phyloP scores from a whole-genome alignment of 306 rosid genomes.

The Vicia villosa region DNA sequence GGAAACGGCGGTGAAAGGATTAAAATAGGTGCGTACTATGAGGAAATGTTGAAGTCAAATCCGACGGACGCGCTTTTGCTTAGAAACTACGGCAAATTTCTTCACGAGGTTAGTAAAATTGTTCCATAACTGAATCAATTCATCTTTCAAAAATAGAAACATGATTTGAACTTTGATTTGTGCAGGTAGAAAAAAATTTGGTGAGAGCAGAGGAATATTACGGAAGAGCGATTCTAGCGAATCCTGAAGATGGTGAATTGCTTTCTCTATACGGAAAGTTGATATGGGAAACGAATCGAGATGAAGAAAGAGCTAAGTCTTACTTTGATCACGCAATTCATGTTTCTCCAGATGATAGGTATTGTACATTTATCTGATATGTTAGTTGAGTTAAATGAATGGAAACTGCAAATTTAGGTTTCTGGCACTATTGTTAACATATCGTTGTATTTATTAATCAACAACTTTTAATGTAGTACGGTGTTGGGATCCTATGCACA shows the following conservation, averaged over 20 bases:
- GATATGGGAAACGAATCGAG: slow-evolving; percentile 77
- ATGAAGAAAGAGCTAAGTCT: slow-evolving; percentile 60
- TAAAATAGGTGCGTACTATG: slow-evolving; percentile 69
- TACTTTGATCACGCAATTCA: slow-evolving; percentile 72
- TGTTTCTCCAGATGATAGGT: slow-evolving; percentile 73
- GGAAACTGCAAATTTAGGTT: no score
- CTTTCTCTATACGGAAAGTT: slow-evolving; percentile 69
- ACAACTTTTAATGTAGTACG: slow-evolving; percentile 40
- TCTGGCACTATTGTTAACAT: no score
- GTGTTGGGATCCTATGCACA: slow-evolving; percentile 73
- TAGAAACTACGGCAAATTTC: slow-evolving; percentile 78
- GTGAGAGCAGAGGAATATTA: slow-evolving; percentile 75
- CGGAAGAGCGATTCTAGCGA: slow-evolving; percentile 75
- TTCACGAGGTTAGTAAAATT: slow-evolving; percentile 63
- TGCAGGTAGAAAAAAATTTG: slow-evolving; percentile 56
- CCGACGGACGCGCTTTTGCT: slow-evolving; percentile 79
- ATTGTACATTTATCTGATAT: not conserved
- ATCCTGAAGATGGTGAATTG: slow-evolving; percentile 77
- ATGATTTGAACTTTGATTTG: slow-evolving; percentile 22
- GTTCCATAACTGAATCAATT: not conserved
- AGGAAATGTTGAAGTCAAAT: slow-evolving; percentile 63
- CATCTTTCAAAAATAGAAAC: not conserved
- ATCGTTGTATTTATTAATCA: no score
- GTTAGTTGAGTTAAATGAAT: no score
- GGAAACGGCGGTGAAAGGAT: slow-evolving; percentile 48